Evolutionary conservation across 2,329 filamentous ascomycete species (phyloP), one percentile per base, ranked within the genome.

Genomic region (Thielaviopsis cerberus): DNA sequence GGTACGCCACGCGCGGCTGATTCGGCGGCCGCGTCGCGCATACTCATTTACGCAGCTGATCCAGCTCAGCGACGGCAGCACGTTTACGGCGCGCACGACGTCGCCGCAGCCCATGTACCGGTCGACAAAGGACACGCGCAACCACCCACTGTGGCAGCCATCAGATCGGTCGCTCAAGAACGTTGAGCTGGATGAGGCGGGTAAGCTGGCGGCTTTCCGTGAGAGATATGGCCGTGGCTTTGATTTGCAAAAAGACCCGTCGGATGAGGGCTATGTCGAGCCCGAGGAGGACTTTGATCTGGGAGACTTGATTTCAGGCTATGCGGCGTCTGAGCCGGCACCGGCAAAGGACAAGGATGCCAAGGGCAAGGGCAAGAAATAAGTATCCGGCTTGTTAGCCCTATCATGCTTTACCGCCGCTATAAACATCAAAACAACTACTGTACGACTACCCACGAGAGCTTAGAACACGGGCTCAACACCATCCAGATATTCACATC

Each of bases 31-130:
- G n/a, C 86, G 89, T 67, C 82, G 90, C 5, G 91, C 92, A 50
- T 97, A 96, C 77, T 88, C 85, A 64, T 97, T 96, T 76, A 96
- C 91, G n/a, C 92, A 98, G 73, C 80, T 98, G 61, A 77, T 98
- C 64, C 90, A 89, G 57, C 84, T 97, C 63, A 88, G 85, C 48
- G 92, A 98, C 74, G 92, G 92, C 65, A 86, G 81, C 66, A 86
- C 90, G 61, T 97, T 81, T 72, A 82, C 85, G 54, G 77, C 83
- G 66, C 86, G 86, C 68, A 90, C 87, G 24, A 88, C 86, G 11
- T 87, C 81, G 11, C 87, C 88, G 0, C 64, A 71, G 37, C 76
- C 78, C 2, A 69, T 85, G 53, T 78, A 80, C 72, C 74, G 74
- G 60, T 74, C 74, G 59, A 73, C 73, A 61, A 94, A 94, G 72